These are phyloP conservation scores for Colletotrichum lentis DNA, from an alignment of 2,329 filamentous ascomycete species.

Conservation along the genomic window DNA sequence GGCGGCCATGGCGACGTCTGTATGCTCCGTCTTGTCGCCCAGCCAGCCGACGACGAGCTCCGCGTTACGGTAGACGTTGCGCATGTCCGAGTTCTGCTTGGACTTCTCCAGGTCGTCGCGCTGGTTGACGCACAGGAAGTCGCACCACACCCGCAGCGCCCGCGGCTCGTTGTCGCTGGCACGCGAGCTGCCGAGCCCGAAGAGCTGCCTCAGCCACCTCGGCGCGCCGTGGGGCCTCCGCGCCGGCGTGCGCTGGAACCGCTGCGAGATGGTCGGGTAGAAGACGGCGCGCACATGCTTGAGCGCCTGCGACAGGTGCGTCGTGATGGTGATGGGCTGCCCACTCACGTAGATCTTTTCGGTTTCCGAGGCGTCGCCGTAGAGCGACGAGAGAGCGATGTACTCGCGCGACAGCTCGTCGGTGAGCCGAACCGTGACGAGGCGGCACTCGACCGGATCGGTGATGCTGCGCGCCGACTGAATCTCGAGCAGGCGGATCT, in stretches of 20 bases:
- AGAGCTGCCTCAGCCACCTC: slow-evolving; percentile 39
- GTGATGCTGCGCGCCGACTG: slow-evolving; percentile 43
- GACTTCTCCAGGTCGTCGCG: slow-evolving; percentile 44
- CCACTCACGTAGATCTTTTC: slow-evolving; percentile 46
- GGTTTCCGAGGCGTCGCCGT: slow-evolving; percentile 43
- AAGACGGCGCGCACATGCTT: slow-evolving; percentile 48
- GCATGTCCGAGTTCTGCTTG: slow-evolving; percentile 44
- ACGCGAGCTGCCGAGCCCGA: slow-evolving; percentile 37
- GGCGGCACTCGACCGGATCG: slow-evolving; percentile 47
- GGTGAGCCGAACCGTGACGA: slow-evolving; percentile 44
- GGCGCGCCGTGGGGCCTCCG: slow-evolving; percentile 37
- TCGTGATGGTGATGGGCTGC: slow-evolving; percentile 42
- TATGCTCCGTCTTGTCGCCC: slow-evolving; percentile 44
- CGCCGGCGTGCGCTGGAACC: slow-evolving; percentile 37
- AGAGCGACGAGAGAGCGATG: slow-evolving; percentile 46
- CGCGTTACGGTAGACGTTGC: slow-evolving; percentile 44
- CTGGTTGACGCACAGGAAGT: slow-evolving; percentile 45
- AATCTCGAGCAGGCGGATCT: slow-evolving; percentile 48
- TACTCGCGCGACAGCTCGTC: slow-evolving; percentile 41
- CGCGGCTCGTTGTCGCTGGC: slow-evolving; percentile 22
- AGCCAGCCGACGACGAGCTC: slow-evolving; percentile 48
- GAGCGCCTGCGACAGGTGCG: slow-evolving; percentile 45
- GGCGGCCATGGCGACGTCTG: slow-evolving; percentile 42
- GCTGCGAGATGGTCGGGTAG: slow-evolving; percentile 41
- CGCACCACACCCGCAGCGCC: slow-evolving; percentile 45